Evolutionary conservation across 306 rosid genomes (phyloP).

Genomic region (Bauhinia variegata): DNA sequence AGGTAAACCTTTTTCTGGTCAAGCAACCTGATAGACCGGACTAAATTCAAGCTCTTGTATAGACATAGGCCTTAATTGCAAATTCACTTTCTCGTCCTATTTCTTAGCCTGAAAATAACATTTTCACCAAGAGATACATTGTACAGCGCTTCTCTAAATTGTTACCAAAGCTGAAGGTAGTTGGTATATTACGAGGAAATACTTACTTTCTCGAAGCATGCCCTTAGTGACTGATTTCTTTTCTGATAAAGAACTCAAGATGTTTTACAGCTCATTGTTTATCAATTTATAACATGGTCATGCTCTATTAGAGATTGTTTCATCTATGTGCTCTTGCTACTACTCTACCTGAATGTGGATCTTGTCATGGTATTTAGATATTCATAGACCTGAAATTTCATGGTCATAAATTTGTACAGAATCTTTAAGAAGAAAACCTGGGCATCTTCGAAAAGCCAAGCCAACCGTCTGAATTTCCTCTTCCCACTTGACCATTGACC

Average conservation of each 20-base stretch:
- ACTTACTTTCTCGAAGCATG: slow-evolving; percentile 4
- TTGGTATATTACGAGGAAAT: not conserved
- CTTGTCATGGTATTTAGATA: slow-evolving; percentile 8
- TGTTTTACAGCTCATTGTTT: slow-evolving; percentile 4
- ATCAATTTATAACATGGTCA: slow-evolving; percentile 8
- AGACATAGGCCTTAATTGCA: not conserved
- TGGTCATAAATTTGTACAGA: slow-evolving; percentile 53
- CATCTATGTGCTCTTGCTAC: slow-evolving; percentile 11
- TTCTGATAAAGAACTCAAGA: not conserved
- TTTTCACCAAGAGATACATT: slow-evolving; percentile 14
- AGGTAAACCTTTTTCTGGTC: not conserved
- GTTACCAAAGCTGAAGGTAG: not conserved
- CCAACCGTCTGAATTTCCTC: slow-evolving; percentile 35
- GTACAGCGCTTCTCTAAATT: not conserved
- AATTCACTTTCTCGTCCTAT: slow-evolving; percentile 6
- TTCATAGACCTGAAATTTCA: slow-evolving; percentile 7
- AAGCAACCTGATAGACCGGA: not conserved
- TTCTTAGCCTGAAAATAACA: not conserved
- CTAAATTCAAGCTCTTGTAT: not conserved
- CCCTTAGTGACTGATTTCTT: not conserved
- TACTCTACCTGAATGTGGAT: not conserved
- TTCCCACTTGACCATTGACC: slow-evolving; percentile 27
- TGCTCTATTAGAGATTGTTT: slow-evolving; percentile 2
- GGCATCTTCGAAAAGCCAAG: slow-evolving; percentile 43
- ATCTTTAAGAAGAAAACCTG: slow-evolving; percentile 52